Evolutionary conservation across 2,329 filamentous ascomycete species (phyloP).

Genomic region (Aspergillus awamori): DNA sequence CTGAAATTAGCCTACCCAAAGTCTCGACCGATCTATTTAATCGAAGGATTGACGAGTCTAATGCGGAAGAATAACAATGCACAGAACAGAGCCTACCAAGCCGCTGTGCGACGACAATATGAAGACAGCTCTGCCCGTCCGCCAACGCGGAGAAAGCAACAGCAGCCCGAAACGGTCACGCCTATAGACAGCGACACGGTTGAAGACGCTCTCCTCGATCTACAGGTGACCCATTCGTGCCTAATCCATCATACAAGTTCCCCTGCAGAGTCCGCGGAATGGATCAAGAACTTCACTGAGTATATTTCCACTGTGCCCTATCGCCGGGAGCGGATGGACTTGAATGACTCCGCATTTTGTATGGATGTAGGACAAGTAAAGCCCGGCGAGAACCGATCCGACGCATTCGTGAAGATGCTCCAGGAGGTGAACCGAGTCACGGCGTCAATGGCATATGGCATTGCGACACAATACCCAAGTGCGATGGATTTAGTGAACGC

Average conservation of each 20-base stretch:
- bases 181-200: slow-evolving; percentile 69
- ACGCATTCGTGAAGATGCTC: slow-evolving; percentile 75
- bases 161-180: slow-evolving; percentile 44
- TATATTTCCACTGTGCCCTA: slow-evolving; percentile 78
- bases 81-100: slow-evolving; percentile 69
- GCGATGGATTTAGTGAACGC: slow-evolving; percentile 62
- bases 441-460: slow-evolving; percentile 70
- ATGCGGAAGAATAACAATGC: slow-evolving; percentile 69
- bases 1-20: slow-evolving; percentile 58
- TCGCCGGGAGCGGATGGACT: slow-evolving; percentile 52
- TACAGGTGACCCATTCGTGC: slow-evolving; percentile 69
- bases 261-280: slow-evolving; percentile 67
- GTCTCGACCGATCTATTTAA: slow-evolving; percentile 66
- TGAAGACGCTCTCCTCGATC: slow-evolving; percentile 69
- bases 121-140: slow-evolving; percentile 29
- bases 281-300: slow-evolving; percentile 74
- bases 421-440: slow-evolving; percentile 75
- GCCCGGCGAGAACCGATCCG: slow-evolving; percentile 64
- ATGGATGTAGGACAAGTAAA: slow-evolving; percentile 79
- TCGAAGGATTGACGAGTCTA: slow-evolving; percentile 70
- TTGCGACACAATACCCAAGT: slow-evolving; percentile 63
- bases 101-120: slow-evolving; percentile 60
- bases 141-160: slow-evolving; percentile 31
- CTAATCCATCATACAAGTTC: slow-evolving; percentile 70
- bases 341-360: slow-evolving; percentile 65